A percentile compares a stretch with the other conserved stretches of the same genome.
These are phyloP conservation scores for Delphinella strobiligena DNA, from an alignment of 2,329 filamentous ascomycete genomes.

Conservation along the genomic window DNA sequence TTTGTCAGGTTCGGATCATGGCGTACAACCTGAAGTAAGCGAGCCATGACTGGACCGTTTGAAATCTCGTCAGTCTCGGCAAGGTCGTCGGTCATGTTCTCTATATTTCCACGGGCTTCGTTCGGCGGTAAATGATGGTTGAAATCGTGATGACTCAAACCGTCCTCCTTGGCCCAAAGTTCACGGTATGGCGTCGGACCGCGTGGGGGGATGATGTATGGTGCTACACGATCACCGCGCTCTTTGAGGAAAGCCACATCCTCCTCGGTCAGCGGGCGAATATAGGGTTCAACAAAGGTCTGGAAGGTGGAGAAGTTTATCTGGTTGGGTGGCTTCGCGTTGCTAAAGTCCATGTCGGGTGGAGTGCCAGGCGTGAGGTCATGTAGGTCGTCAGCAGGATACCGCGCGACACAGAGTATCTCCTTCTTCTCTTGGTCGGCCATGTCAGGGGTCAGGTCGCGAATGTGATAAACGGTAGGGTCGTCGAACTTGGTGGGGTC, in stretches of 20 bases:
- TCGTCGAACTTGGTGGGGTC: slow-evolving; percentile 86
- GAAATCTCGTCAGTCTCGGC: slow-evolving; percentile 83
- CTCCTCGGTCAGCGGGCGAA: slow-evolving; percentile 80
- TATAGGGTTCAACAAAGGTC: slow-evolving; percentile 85
- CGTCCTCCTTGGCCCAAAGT: slow-evolving; percentile 90
- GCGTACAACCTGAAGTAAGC: slow-evolving; percentile 68
- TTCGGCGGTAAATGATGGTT: slow-evolving; percentile 59
- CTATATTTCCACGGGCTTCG: slow-evolving; percentile 72
- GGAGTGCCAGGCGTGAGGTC: slow-evolving; percentile 80
- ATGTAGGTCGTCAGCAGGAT: slow-evolving; percentile 67
- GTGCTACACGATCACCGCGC: slow-evolving; percentile 64
- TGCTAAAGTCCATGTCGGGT: slow-evolving; percentile 92
- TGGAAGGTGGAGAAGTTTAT: slow-evolving; percentile 89
- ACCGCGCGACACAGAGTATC: slow-evolving; percentile 77
- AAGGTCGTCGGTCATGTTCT: slow-evolving; percentile 76
- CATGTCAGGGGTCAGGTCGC: slow-evolving; percentile 61
- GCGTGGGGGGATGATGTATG: slow-evolving; percentile 76
- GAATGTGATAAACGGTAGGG: slow-evolving; percentile 89
- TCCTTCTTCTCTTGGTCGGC: slow-evolving; percentile 72
- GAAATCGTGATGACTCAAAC: slow-evolving; percentile 60
- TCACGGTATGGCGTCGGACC: slow-evolving; percentile 80
- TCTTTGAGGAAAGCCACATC: slow-evolving; percentile 89
- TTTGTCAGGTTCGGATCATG: slow-evolving; percentile 53
- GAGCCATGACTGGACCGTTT: slow-evolving; percentile 71
- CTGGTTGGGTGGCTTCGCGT: slow-evolving; percentile 83